These are phyloP conservation scores for Monosporascus sp. DNA, from an alignment of 2,329 filamentous ascomycete genomes.

Conservation along the genomic window DNA sequence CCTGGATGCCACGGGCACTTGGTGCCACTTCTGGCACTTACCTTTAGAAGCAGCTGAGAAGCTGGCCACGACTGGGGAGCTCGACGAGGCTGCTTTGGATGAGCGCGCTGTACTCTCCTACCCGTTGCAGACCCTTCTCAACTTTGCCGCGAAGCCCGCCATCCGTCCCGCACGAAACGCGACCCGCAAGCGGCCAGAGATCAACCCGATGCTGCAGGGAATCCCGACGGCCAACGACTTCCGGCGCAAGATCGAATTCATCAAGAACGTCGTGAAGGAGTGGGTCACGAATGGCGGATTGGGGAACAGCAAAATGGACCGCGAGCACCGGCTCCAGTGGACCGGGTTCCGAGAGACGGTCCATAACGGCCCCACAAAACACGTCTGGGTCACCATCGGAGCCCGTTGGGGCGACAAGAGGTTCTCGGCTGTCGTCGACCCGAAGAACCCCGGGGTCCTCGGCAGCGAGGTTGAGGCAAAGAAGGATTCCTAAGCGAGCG, in stretches of 20 bases:
- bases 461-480: constrained; percentile 46
- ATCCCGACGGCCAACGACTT: constrained; percentile 70
- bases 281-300: constrained; percentile 67
- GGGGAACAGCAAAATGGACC: constrained; percentile 58
- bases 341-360: constrained; percentile 51
- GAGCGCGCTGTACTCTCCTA: constrained; percentile 67
- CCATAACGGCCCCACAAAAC: constrained; percentile 50
- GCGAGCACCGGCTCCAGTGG: constrained; percentile 52
- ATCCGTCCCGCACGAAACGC: constrained; percentile 37
- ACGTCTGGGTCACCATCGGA: constrained; percentile 66
- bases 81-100: constrained; percentile 64
- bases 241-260: constrained; percentile 68
- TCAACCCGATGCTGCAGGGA: constrained; percentile 53
- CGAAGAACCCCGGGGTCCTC: constrained; percentile 45
- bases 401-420: constrained; percentile 54
- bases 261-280: constrained; percentile 61
- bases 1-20: constrained; percentile 66
- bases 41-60: constrained; percentile 63
- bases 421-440: constrained; percentile 50
- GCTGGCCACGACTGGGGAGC: constrained; percentile 58
- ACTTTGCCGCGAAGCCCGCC: constrained; percentile 50
- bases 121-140: constrained; percentile 66
- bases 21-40: constrained; percentile 74
- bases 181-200: constrained; percentile 52
- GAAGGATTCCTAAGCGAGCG: constrained; percentile 13